Percentiles rank a stretch among this genome's conserved stretches.
These are phyloP conservation scores for Parathielavia hyrcaniae DNA, from an alignment of 495 filamentous ascomycete species.

Conservation along the genomic window DNA sequence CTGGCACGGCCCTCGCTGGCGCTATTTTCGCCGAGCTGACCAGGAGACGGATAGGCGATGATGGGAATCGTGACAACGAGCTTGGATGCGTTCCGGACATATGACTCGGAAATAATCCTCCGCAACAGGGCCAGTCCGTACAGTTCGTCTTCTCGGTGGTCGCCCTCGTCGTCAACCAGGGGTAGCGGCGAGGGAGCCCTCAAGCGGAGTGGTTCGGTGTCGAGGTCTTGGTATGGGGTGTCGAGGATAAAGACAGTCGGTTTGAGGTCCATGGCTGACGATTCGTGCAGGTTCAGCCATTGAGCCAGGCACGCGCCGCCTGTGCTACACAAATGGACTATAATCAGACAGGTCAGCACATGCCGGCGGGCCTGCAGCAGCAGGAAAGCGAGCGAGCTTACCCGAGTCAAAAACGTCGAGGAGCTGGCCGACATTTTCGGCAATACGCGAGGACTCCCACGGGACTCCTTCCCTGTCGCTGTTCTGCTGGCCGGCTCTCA, in stretches of 20 bases:
- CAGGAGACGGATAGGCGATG: constrained; percentile 38
- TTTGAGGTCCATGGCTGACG: constrained; percentile 53
- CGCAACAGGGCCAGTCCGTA: constrained; percentile 65
- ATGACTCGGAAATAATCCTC: constrained; percentile 62
- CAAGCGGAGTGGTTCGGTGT: constrained; percentile 33
- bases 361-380: neutral
- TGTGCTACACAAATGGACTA: constrained; percentile 69
- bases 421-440: constrained; percentile 44
- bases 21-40: constrained; percentile 21
- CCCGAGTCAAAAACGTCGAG: constrained; percentile 47
- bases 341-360: constrained; percentile 25
- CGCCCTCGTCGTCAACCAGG: constrained; percentile 32
- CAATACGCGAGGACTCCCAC: constrained; percentile 36
- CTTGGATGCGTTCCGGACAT: constrained; percentile 63
- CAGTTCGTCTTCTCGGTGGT: constrained; percentile 47
- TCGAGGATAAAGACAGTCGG: constrained; percentile 75
- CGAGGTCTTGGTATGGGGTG: constrained; percentile 51
- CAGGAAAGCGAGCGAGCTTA: constrained; percentile 23
- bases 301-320: constrained; percentile 64
- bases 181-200: constrained; percentile 40
- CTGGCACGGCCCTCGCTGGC: constrained; percentile 30
- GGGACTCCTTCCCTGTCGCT: constrained; percentile 1
- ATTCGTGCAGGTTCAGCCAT: constrained; percentile 61
- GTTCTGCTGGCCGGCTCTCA: constrained; percentile 9
- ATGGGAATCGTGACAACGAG: constrained; percentile 69